Conservation (phyloP, 116 monocot genomes). For the Iris pallida region DNA sequence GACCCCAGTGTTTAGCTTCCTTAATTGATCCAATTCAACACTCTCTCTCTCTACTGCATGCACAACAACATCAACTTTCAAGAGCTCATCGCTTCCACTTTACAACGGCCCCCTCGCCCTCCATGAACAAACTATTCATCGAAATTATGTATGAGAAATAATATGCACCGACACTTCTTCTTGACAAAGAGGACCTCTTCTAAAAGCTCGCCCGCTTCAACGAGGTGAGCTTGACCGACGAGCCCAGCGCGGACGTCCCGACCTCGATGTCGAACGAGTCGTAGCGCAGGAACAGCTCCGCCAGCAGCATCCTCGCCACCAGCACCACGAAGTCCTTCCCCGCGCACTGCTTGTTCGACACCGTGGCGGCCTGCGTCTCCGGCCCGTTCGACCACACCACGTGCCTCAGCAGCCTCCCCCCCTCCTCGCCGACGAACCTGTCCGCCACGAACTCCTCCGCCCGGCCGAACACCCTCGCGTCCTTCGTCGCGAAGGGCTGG, state of each 20-base stretch:
- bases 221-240: conserved; percentile 49
- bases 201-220: conserved; percentile 44
- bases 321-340: conserved; percentile 71
- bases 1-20: too few species aligned
- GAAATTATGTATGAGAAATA: too few species aligned
- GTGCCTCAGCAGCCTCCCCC: conserved; percentile 37
- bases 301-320: conserved; percentile 51
- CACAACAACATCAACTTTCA: too few species aligned
- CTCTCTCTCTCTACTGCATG: too few species aligned
- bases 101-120: too few species aligned
- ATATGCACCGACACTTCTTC: too few species aligned
- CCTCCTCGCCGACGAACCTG: conserved; percentile 53
- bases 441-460: conserved; percentile 30
- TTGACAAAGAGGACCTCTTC: background rate
- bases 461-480: conserved; percentile 19
- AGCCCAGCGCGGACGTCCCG: conserved; percentile 26
- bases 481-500: conserved; percentile 32
- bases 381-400: conserved; percentile 81
- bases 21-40: too few species aligned
- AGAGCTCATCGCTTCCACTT: too few species aligned
- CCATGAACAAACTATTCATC: too few species aligned
- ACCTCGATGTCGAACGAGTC: conserved; percentile 66
- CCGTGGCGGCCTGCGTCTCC: conserved; percentile 63
- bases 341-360: conserved; percentile 68
- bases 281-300: conserved; percentile 73